Evolutionary conservation across 2,329 filamentous ascomycete species (phyloP).

Genomic region (Incumbomyces lentus): DNA sequence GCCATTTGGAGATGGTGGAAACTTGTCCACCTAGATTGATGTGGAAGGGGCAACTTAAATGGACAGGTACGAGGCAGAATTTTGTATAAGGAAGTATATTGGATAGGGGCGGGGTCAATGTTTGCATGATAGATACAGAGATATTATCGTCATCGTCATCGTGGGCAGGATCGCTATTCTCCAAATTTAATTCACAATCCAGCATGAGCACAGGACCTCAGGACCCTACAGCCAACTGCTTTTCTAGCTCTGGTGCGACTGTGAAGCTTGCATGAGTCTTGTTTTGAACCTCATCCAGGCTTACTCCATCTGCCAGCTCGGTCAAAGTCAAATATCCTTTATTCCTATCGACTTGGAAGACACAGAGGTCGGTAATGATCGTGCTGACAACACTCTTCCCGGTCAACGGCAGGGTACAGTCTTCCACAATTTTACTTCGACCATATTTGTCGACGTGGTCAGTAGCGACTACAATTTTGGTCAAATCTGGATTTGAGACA

Average conservation of each 20-base stretch:
- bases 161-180: too few relatives aligned
- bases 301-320: constrained; percentile 59
- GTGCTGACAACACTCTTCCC: constrained; percentile 59
- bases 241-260: constrained; percentile 49
- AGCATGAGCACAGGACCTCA: too few relatives aligned
- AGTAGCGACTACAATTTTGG: constrained; percentile 62
- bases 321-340: constrained; percentile 56
- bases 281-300: constrained; percentile 55
- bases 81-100: too few relatives aligned
- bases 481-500: constrained; percentile 59
- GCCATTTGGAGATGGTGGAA: too few relatives aligned
- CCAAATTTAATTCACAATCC: too few relatives aligned
- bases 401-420: constrained; percentile 55
- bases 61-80: too few relatives aligned
- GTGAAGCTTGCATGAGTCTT: constrained; percentile 62
- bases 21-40: too few relatives aligned
- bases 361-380: constrained; percentile 62
- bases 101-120: too few relatives aligned
- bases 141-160: too few relatives aligned
- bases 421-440: constrained; percentile 54
- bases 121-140: too few relatives aligned
- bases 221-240: constrained; percentile 26
- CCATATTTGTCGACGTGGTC: constrained; percentile 62
- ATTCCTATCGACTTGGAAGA: constrained; percentile 65
- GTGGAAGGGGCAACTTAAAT: too few relatives aligned